phyloP scores from a whole-genome alignment of 768 basidiomycete species.

The Hysterangium stoloniferum region DNA sequence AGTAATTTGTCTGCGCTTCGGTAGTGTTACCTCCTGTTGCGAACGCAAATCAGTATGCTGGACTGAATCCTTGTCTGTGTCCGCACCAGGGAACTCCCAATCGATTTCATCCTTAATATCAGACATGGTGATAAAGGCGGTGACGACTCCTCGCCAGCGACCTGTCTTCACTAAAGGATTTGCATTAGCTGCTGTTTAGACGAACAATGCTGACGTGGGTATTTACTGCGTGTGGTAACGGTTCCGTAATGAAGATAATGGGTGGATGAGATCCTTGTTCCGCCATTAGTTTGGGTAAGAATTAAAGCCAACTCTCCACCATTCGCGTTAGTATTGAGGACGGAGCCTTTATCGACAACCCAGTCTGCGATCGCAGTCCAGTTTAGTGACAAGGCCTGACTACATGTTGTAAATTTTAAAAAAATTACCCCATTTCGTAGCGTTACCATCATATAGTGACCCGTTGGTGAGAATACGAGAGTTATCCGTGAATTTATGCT shows the following conservation, averaged over 20 bases:
- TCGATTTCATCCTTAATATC: conserved; percentile 82
- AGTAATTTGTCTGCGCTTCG: conserved; percentile 70
- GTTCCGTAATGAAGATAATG: conserved; percentile 77
- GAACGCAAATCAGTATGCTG: conserved; percentile 1
- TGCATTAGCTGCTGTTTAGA: background rate
- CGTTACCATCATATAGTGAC: conserved; percentile 68
- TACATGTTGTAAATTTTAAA: background rate
- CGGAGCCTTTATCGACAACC: conserved; percentile 58
- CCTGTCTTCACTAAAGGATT: conserved; percentile 58
- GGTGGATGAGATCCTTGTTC: conserved; percentile 72
- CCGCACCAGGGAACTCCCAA: conserved; percentile 70
- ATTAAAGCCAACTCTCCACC: conserved; percentile 61
- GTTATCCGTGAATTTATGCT: conserved; percentile 60
- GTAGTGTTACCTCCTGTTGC: conserved; percentile 36
- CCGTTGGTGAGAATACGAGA: conserved; percentile 59
- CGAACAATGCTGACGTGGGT: too few relatives aligned
- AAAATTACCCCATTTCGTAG: conserved; percentile 50
- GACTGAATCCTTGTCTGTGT: background rate
- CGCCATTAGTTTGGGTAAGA: conserved; percentile 64
- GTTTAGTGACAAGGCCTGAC: background rate
- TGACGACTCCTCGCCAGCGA: conserved; percentile 73
- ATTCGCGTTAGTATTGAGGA: conserved; percentile 54
- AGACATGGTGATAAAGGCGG: conserved; percentile 78
- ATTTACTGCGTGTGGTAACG: conserved; percentile 44
- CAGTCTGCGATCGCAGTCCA: conserved; percentile 41